Evolutionary conservation across 768 basidiomycete species (phyloP), one percentile per base, ranked within the genome.

Genomic region (Kondoa subrosea): DNA sequence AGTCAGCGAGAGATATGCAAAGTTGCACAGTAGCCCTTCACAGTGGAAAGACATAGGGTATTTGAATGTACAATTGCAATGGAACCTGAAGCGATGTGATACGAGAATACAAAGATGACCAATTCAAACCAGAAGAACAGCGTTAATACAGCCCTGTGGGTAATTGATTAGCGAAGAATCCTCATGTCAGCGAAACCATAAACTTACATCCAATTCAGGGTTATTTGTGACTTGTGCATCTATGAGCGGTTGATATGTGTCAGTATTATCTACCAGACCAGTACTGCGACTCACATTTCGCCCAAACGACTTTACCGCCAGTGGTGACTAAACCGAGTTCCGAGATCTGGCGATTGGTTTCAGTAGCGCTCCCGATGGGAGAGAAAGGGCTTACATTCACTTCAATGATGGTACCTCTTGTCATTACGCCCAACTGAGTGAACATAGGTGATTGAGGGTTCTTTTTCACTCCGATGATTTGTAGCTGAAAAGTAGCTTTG

Each of bases 401-500:
- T 77, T 99, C 95, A 67, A 99, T 87, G 72, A 99, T 86, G 0
- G 95, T 99, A 62, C 95, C 95, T 78, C 97, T 97, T 2, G 95
- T 97, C 79, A 99, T 83, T 40, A 99, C 95, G 64, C 93, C 93
- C 56, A 92, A 84, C 75, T 91, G 89, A 0, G 91, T 91, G 75
- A 91, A 92, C 88, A 92, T 92, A 0, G 95, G 93, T 25, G 91
- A 95, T 76, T 97, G 95, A 29, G 95, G 95, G 75, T 99, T 99
- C 81, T 97, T 97, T 82, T 99, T 99, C 67, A 99, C 95, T 58
- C 89, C 89, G 57, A 99, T 80, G 71, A 99, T 97, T 72, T 93
- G 91, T 2, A 99, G 82, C 77, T 99, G 95, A 84, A 99, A 99
- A 2, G 95, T 99, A 4, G 93, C 95, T 78, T 93, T 96, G 60